phyloP scores from a whole-genome alignment of 148 eudicot genomes.

The Camellia granthamiana region DNA sequence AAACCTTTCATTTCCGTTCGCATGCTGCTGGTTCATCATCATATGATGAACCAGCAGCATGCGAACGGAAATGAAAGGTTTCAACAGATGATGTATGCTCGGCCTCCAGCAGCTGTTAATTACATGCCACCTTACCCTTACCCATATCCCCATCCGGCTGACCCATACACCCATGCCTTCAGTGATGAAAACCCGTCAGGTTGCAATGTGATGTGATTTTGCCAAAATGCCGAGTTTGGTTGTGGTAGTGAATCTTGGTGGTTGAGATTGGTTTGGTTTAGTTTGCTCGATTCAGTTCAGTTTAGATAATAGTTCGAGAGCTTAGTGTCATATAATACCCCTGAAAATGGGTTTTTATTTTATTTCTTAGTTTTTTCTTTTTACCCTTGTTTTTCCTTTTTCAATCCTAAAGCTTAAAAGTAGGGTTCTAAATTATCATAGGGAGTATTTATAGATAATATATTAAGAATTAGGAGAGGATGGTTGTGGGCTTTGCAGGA shows the following conservation, averaged over 20 bases:
- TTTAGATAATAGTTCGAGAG: conserved; percentile 1
- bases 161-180: conserved; percentile 61
- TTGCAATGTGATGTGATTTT: conserved; percentile 76
- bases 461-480: background rate
- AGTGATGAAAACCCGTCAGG: conserved; percentile 88
- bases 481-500: background rate
- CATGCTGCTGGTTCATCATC: too few species aligned
- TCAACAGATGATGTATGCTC: conserved; percentile 92
- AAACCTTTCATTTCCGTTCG: too few species aligned
- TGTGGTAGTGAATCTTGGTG: background rate
- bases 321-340: conserved; percentile 24
- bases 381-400: conserved; percentile 43
- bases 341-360: conserved; percentile 8
- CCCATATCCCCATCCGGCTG: conserved; percentile 49
- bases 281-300: conserved; percentile 44
- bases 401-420: conserved; percentile 20
- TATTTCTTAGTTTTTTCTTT: background rate
- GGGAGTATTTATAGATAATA: conserved; percentile 7
- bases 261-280: background rate
- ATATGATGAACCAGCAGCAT: conserved; percentile 93
- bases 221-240: background rate
- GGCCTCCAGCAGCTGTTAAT: conserved; percentile 69
- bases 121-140: conserved; percentile 42
- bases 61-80: conserved; percentile 77
- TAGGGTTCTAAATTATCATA: conserved; percentile 4